Conservation (phyloP, 352 stramenopile genomes). For the Blastocystis sp. region DNA sequence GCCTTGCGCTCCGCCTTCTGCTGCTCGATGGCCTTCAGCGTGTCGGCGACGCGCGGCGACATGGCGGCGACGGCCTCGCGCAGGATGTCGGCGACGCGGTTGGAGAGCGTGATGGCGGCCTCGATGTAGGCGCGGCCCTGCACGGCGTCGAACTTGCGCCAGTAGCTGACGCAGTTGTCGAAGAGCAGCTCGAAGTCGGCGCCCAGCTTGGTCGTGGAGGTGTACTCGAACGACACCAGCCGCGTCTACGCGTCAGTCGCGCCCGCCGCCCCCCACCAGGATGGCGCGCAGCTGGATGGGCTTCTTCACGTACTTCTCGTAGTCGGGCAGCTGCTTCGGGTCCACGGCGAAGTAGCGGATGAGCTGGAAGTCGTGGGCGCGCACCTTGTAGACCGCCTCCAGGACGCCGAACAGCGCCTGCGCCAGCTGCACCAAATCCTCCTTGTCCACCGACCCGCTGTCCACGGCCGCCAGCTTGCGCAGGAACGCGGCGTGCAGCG, state of each 20-base stretch:
- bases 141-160: not conserved
- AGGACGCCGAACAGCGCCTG: conserved; percentile 2
- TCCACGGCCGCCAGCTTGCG: not conserved
- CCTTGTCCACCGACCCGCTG: not conserved
- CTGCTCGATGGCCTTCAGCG: not conserved
- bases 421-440: conserved; percentile 10
- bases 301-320: conserved; percentile 62
- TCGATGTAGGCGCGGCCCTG: conserved; percentile 33
- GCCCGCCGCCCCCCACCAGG: not conserved
- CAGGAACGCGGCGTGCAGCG: conserved; percentile 1
- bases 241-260: conserved; percentile 7
- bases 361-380: conserved; percentile 7
- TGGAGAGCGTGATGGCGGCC: not conserved
- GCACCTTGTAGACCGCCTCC: conserved; percentile 45
- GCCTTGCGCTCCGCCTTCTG: conserved; percentile 6
- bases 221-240: conserved; percentile 16
- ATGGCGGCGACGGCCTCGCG: not conserved
- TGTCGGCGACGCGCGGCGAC: not conserved
- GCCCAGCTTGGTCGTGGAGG: not conserved
- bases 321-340: conserved; percentile 13
- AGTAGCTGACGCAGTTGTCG: conserved; percentile 64
- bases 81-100: conserved; percentile 1
- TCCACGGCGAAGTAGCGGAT: conserved; percentile 64
- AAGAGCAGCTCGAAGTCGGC: conserved; percentile 48
- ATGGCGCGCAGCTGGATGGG: conserved; percentile 28